These are phyloP conservation scores for Scedosporium apiospermum DNA, from an alignment of 2,329 filamentous ascomycete genomes.

Conservation along the genomic window DNA sequence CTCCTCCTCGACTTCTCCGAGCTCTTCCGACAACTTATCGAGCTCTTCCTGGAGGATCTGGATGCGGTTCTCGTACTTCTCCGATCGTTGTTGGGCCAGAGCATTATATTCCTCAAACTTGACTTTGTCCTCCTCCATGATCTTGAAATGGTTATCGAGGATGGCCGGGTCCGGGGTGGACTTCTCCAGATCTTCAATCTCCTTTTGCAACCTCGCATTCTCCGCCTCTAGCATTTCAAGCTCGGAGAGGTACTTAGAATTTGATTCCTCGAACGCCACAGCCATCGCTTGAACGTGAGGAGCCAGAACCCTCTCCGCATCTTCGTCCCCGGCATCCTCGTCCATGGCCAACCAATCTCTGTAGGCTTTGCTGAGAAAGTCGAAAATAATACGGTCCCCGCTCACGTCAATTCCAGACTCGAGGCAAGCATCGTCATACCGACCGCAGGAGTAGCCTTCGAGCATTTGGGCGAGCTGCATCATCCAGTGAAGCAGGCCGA, in stretches of 20 bases:
- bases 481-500: conserved; percentile 95
- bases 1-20: conserved; percentile 75
- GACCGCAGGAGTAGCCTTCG: conserved; percentile 66
- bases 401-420: conserved; percentile 82
- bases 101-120: conserved; percentile 96
- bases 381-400: conserved; percentile 87
- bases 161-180: conserved; percentile 74
- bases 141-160: conserved; percentile 81
- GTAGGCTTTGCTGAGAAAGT: conserved; percentile 84
- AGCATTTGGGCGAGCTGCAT: conserved; percentile 96
- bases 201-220: conserved; percentile 67
- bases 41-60: conserved; percentile 80
- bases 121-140: conserved; percentile 85
- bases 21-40: conserved; percentile 64
- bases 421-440: conserved; percentile 82
- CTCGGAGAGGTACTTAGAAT: conserved; percentile 76
- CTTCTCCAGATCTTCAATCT: conserved; percentile 85
- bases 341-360: conserved; percentile 90
- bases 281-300: conserved; percentile 88
- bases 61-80: conserved; percentile 78
- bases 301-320: conserved; percentile 65
- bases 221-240: conserved; percentile 80
- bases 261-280: conserved; percentile 72
- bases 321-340: conserved; percentile 79
- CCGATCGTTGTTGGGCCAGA: conserved; percentile 70